Evolutionary conservation across 371 early-diverging fungal species (phyloP).

Genomic region (Rhizomucor miehei): DNA sequence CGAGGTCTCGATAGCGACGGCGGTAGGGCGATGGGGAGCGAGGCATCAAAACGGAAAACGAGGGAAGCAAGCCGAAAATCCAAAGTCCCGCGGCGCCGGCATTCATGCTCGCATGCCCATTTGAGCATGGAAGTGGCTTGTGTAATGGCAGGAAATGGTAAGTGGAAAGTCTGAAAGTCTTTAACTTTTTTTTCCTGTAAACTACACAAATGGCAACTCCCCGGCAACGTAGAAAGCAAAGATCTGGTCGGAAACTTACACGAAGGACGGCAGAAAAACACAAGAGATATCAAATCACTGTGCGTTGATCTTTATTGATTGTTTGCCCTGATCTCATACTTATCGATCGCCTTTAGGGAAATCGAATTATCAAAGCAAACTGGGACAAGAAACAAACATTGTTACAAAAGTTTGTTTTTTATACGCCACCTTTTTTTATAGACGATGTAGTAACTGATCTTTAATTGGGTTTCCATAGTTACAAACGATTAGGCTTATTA

Average conservation of each 20-base stretch:
- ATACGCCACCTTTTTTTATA: neutral
- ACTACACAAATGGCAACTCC: neutral
- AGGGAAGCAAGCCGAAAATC: neutral
- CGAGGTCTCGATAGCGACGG: constrained; percentile 5
- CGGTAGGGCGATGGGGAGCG: constrained; percentile 1
- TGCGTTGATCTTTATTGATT: neutral
- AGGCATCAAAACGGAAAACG: neutral
- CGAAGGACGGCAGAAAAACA: neutral
- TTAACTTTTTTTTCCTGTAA: too few species aligned
- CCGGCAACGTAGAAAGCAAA: neutral
- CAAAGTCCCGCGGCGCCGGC: too few species aligned
- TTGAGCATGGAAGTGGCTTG: too few species aligned
- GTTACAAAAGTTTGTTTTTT: constrained; percentile 5
- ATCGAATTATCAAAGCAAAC: neutral
- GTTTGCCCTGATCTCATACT: neutral
- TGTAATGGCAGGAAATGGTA: too few species aligned
- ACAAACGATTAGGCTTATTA: constrained; percentile 71
- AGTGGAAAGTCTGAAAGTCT: too few species aligned
- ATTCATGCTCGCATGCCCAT: too few species aligned
- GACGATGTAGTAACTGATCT: neutral
- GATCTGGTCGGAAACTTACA: neutral
- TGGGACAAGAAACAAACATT: constrained; percentile 1
- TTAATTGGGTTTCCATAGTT: constrained; percentile 39
- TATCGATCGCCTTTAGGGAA: neutral
- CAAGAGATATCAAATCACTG: neutral